Conservation (phyloP, 106 monocot genomes). For the Gastrodia elata region DNA sequence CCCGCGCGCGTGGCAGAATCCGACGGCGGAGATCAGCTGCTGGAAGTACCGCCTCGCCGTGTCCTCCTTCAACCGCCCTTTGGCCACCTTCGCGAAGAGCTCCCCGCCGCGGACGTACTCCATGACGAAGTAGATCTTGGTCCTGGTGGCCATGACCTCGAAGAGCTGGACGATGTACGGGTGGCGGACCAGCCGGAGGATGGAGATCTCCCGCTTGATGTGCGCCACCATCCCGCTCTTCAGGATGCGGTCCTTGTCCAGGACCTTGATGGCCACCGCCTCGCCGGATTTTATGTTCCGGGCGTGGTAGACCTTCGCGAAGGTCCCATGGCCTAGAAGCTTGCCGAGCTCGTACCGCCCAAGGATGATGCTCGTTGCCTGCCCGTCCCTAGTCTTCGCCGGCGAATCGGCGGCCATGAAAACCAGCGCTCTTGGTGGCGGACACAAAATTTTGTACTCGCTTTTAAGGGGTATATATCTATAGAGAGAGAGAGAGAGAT, state of each 20-base stretch:
- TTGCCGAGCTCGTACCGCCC: conserved; percentile 16
- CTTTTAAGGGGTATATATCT: too few relatives aligned
- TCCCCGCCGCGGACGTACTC: conserved; percentile 16
- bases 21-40: conserved; percentile 41
- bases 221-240: conserved; percentile 30
- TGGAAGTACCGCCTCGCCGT: conserved; percentile 33
- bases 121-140: conserved; percentile 23
- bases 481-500: too few relatives aligned
- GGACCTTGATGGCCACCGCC: conserved; percentile 21
- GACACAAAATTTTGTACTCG: too few relatives aligned
- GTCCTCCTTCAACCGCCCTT: conserved; percentile 33
- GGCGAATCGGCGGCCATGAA: neutral
- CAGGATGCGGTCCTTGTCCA: conserved; percentile 45
- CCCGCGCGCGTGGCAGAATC: conserved; percentile 44
- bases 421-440: too few relatives aligned
- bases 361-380: neutral
- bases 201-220: conserved; percentile 51
- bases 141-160: conserved; percentile 41
- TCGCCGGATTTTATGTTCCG: conserved; percentile 7
- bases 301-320: conserved; percentile 31
- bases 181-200: conserved; percentile 42
- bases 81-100: conserved; percentile 30
- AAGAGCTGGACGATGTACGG: conserved; percentile 46
- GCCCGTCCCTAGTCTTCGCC: neutral
- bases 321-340: conserved; percentile 18